Evolutionary conservation across 2,329 filamentous ascomycete genomes (phyloP).

Genomic region (Hymenoscyphus occultus): DNA sequence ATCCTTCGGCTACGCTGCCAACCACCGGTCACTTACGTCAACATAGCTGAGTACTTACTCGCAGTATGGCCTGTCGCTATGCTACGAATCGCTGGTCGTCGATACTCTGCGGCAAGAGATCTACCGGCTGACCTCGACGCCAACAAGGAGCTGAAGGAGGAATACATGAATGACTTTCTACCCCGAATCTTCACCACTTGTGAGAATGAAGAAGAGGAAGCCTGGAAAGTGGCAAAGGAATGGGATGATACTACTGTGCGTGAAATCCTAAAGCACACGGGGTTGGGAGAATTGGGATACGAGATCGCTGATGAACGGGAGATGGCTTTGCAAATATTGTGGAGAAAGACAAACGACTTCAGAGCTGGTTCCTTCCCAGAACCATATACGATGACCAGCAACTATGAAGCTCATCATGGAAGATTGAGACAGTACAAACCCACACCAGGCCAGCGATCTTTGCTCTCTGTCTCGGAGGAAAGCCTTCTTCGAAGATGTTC

Average conservation of each 20-base stretch:
- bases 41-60: conserved; percentile 18
- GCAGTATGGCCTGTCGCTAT: conserved; percentile 8
- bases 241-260: conserved; percentile 48
- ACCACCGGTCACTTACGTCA: conserved; percentile 21
- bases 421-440: background rate
- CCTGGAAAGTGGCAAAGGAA: conserved; percentile 18
- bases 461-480: background rate
- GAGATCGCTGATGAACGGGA: conserved; percentile 48
- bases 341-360: conserved; percentile 42
- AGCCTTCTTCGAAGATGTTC: background rate
- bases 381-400: background rate
- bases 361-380: conserved; percentile 15
- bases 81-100: conserved; percentile 3
- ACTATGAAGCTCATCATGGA: background rate
- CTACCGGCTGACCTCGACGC: background rate
- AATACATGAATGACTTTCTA: conserved; percentile 16
- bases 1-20: conserved; percentile 22
- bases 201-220: conserved; percentile 3
- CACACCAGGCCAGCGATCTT: background rate
- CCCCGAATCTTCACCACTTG: conserved; percentile 8
- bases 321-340: conserved; percentile 54
- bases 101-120: background rate
- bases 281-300: conserved; percentile 54
- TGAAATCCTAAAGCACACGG: conserved; percentile 51
- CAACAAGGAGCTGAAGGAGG: conserved; percentile 8